Conservation (phyloP, 1,284 basidiomycete species). For the Coriolopsis trogii region DNA sequence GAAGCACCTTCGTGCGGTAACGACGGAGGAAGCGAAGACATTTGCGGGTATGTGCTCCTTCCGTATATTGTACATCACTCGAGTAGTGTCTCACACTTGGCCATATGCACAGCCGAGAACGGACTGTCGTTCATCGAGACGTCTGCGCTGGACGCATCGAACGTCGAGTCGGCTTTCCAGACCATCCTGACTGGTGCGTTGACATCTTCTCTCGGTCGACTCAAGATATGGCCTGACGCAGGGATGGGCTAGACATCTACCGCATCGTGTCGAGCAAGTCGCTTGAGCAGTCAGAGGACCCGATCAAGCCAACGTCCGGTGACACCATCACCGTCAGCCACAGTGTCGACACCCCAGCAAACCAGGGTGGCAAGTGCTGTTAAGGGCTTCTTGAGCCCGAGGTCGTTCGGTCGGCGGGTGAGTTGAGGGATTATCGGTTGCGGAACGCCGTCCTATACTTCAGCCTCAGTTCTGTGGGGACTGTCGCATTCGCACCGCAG, state of each 20-base stretch:
- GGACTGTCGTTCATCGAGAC: constrained; percentile 97
- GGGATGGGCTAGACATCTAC: constrained; percentile 76
- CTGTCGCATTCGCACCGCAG: too few relatives aligned
- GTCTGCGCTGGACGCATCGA: constrained; percentile 98
- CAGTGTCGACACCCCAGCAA: constrained; percentile 44
- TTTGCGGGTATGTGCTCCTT: constrained; percentile 73
- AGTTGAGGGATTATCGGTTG: neutral
- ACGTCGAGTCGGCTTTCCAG: constrained; percentile 97
- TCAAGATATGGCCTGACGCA: neutral
- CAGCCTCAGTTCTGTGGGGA: too few relatives aligned
- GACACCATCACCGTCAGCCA: constrained; percentile 80
- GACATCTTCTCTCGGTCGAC: neutral
- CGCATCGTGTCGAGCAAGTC: constrained; percentile 91
- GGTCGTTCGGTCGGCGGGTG: too few relatives aligned
- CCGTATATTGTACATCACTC: neutral
- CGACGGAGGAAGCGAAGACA: constrained; percentile 91
- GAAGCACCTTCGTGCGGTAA: constrained; percentile 94
- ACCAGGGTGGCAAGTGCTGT: constrained; percentile 46
- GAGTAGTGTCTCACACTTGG: neutral
- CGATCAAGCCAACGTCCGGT: constrained; percentile 69
- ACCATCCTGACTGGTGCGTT: constrained; percentile 89
- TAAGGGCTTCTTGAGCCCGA: too few relatives aligned
- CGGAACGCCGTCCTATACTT: too few relatives aligned
- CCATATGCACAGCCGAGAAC: constrained; percentile 63
- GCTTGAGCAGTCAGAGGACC: constrained; percentile 79